Evolutionary conservation across 2,329 filamentous ascomycete species (phyloP), one percentile per base, ranked within the genome.

Genomic region (Cucurbitaria berberidis): DNA sequence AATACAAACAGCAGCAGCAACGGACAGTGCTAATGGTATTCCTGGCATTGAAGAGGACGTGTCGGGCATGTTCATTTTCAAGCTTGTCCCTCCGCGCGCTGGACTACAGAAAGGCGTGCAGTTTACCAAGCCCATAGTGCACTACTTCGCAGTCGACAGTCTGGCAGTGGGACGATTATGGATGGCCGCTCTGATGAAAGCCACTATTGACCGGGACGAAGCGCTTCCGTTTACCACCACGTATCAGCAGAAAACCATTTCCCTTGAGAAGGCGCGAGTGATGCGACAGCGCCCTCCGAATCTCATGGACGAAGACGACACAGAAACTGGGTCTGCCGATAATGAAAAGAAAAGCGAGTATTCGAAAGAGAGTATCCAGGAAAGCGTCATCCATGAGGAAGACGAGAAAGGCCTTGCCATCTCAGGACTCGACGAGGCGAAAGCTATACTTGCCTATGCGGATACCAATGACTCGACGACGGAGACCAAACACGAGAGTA

Each of bases 181-280:
- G 95, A 99, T 99, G 95, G 95, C 92, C 4, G 95, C 95, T 5
- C 80, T 99, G 45, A 96, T 99, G 91, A 99, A 99, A 78, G 95
- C 95, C 10, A 99, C 95, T 1, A 99, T 99, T 66, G 93, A 98
- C 71, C 89, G 93, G 55, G 95, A 99, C 64, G 78, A 85, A 67
- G 84, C 84, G 3, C 84, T 89, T 56, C 85, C 89, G 9, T 88
- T 96, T 55, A 92, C 91, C 18, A 95, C 90, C 3, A 96, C 92
- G 3, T 98, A 98, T 77, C 93, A 96, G 72, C 93, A 97, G 72
- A 95, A 96, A 80, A 99, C 95, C 0, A 96, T 99, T 49, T 95
- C 90, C 22, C 84, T 99, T 6, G 85, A 88, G 49, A 96, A 96
- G 77, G 95, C 95, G 11, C 87, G 89, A 53, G 85, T 89, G 57